These are phyloP conservation scores for Pichia norvegensis DNA, from an alignment of 1,139 yeast species.

Conservation along the genomic window DNA sequence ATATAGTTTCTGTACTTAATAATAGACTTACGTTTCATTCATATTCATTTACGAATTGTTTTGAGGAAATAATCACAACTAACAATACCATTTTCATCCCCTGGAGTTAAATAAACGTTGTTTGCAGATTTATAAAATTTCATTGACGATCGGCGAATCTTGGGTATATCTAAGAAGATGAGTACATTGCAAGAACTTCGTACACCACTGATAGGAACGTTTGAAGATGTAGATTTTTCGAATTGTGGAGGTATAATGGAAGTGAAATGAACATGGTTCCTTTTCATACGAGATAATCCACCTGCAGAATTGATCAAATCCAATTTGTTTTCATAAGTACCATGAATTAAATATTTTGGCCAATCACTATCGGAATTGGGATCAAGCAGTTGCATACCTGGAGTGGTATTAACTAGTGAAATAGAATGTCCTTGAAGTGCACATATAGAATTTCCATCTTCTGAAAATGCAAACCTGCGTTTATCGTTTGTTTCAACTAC, in stretches of 20 bases:
- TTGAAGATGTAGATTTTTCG: slow-evolving; percentile 1
- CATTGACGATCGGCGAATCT: slow-evolving; percentile 40
- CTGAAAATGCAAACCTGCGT: slow-evolving; percentile 49
- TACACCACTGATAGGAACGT: slow-evolving; percentile 61
- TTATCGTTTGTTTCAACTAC: slow-evolving; percentile 65
- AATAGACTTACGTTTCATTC: too few species aligned
- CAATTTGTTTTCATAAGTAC: slow-evolving; percentile 56
- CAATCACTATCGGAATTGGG: slow-evolving; percentile 24
- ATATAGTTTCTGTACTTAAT: too few species aligned
- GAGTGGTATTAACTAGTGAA: slow-evolving; percentile 36
- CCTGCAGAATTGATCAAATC: slow-evolving; percentile 41
- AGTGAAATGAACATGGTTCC: slow-evolving; percentile 84
- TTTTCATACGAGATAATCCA: slow-evolving; percentile 60
- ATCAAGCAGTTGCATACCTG: slow-evolving; percentile 29
- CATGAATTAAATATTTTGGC: slow-evolving; percentile 59
- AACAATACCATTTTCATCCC: slow-evolving; percentile 49
- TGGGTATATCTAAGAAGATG: slow-evolving; percentile 52
- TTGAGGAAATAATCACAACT: slow-evolving; percentile 37
- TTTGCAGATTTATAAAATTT: slow-evolving; percentile 59
- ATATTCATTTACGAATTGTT: slow-evolving; percentile 21
- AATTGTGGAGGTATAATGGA: slow-evolving; percentile 30
- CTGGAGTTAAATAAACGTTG: slow-evolving; percentile 65
- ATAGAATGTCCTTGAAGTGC: slow-evolving; percentile 94
- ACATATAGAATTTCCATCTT: slow-evolving; percentile 40
- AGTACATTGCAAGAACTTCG: slow-evolving; percentile 51